Evolutionary conservation across 1,284 basidiomycete genomes (phyloP), one percentile per base, ranked within the genome.

Genomic region (Ceratorhiza oryzae-sativae): DNA sequence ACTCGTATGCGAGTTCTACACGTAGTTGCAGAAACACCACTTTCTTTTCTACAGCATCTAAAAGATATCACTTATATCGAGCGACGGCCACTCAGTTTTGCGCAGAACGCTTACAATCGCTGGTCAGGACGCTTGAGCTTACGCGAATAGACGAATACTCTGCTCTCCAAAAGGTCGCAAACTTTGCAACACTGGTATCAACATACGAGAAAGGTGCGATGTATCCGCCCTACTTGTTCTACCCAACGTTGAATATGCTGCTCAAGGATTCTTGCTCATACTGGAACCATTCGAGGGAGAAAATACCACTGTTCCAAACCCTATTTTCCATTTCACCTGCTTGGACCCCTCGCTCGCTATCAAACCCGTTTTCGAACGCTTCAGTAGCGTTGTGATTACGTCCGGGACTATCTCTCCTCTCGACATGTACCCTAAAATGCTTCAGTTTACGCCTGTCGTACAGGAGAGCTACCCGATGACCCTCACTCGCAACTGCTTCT

Each of bases 371-470:
- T 98, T 99, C 80, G 97, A 99, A 79, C 90, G 96, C 53, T 99
- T 99, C 80, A 96, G 94, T 80, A 96, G 93, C 75, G 97, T 99
- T 53, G 95, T 99, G 77, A 99, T 99, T 80, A 99, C 97, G 0
- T 98, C 95, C 13, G 97, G 97, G 77, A 99, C 97, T 36, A 96
- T 99, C 77, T 98, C 95, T 6, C 97, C 97, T 4, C 83, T 99
- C 71, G 97, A 99, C 82, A 99, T 99, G 97, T 97, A 99, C 81
- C 97, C 97, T 25, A 99, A 99, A 82, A 99, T 99, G 92, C 86
- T 99, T 51, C 94, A 97, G 77, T 99, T 99, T 80, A 95, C 95
- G 36, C 96, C 97, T 1, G 95, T 97, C 25, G 93, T 98, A 10
- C 93, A 97, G 82, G 97, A 98, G 81, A 94, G 93, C 2, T 99